Base-by-base conservation (phyloP, 1,284 basidiomycete species). In the Neolentinus lepideus region DNA sequence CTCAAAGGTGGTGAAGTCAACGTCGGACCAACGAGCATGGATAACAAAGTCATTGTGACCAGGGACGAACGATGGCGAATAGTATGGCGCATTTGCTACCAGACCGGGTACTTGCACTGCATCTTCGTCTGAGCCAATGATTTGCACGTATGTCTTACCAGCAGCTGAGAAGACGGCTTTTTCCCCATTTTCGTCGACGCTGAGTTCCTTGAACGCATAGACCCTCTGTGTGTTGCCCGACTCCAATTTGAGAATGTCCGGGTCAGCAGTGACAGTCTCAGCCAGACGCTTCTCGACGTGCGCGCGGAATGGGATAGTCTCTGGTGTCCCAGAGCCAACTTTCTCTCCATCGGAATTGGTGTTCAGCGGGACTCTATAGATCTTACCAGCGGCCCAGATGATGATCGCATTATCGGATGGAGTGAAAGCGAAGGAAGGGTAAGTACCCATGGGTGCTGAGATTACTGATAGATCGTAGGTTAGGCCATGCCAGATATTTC, bases 381-480 rank as follows among this genome's bases (percentile, higher is more conserved):
- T 84, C 59, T 86, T 79, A 9, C 85, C 85, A 2, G 81, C 77
- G 3, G 86, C 83, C 85, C 85, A 89, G 56, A 89, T 82, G 58
- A 89, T 74, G 56, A 89, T 70, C 0, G 81, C 84, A 58, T 79
- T 73, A 59, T 85, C 81, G 6, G 71, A 67, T 0, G 84, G 81
- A 0, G 81, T 79, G 66, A 88, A 88, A 2, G 84, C 75, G 62
- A 85, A 89, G 1, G 84, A 83, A 0, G 87, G 85, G 60, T 88
- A 89, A 24, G 86, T 85, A 16, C 86, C 85, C 82, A 87, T 87
- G 0, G 85, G 84, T 3, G 85, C 83, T 10, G 80, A 85, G 51
- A 85, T 73, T 3, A 68, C 66, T n/a, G 75, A 74, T 16, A 82
- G 70, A 62, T 89, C 86, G 60, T 84, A 87, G 1, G 76, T 82